These are phyloP conservation scores for Saccharomycopsis babjevae DNA, from an alignment of 805 yeast genomes.

Conservation along the genomic window DNA sequence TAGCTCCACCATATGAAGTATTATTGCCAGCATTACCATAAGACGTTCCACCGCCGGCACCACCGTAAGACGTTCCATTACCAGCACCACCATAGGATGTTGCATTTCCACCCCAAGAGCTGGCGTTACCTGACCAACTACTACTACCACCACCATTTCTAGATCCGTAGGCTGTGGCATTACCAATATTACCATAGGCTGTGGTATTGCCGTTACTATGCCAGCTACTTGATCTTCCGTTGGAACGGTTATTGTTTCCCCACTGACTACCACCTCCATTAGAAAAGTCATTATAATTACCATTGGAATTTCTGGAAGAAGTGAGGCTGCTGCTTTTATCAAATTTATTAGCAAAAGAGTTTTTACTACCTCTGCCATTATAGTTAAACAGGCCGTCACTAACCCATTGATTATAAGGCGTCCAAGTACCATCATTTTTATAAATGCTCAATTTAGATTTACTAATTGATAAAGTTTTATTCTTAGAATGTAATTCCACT, in stretches of 20 bases:
- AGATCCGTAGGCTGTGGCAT: not conserved
- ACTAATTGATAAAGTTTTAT: conserved; percentile 76
- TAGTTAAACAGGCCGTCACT: conserved; percentile 26
- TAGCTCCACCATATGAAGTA: conserved; percentile 31
- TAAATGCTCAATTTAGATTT: conserved; percentile 70
- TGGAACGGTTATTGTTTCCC: conserved; percentile 8
- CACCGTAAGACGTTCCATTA: conserved; percentile 29
- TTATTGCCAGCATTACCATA: conserved; percentile 39
- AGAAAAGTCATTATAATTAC: conserved; percentile 25
- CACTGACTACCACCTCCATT: conserved; percentile 27
- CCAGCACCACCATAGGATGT: conserved; percentile 19
- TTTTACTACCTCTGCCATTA: conserved; percentile 18
- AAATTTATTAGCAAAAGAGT: conserved; percentile 17
- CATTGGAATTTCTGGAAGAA: conserved; percentile 21
- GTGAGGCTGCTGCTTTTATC: conserved; percentile 10
- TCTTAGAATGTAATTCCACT: conserved; percentile 87
- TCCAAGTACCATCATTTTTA: conserved; percentile 54
- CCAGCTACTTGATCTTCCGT: conserved; percentile 26
- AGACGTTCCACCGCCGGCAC: conserved; percentile 37
- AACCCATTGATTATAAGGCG: conserved; percentile 60
- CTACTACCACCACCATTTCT: not conserved
- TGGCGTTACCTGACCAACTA: not conserved
- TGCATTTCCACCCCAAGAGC: conserved; percentile 10
- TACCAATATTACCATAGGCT: conserved; percentile 20
- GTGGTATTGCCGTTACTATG: conserved; percentile 21